A percentile compares a stretch with the other conserved stretches of the same genome.
These are phyloP conservation scores for Suillus alpinus DNA, from an alignment of 768 basidiomycete genomes.

Conservation along the genomic window DNA sequence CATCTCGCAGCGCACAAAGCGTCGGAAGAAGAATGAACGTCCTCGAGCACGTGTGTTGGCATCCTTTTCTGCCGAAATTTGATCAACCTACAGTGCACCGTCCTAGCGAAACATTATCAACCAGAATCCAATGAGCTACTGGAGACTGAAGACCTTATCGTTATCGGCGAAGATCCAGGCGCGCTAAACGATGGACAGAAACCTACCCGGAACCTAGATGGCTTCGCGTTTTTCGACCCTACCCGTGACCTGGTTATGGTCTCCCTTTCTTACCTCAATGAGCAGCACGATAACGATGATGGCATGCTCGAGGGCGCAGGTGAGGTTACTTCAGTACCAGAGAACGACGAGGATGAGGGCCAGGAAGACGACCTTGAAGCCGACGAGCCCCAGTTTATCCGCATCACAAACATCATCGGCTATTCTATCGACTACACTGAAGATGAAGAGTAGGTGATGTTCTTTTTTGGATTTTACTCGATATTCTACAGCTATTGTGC, in stretches of 20 bases:
- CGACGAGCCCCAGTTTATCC: slow-evolving; percentile 37
- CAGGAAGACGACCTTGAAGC: slow-evolving; percentile 49
- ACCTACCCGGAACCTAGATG: slow-evolving; percentile 54
- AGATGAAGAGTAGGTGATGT: slow-evolving; percentile 45
- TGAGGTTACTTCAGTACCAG: slow-evolving; percentile 42
- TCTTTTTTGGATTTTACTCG: background rate
- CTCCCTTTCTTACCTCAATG: slow-evolving; percentile 45
- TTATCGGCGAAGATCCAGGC: slow-evolving; percentile 42
- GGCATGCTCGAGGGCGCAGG: slow-evolving; percentile 56
- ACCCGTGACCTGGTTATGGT: slow-evolving; percentile 43
- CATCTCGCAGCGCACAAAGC: slow-evolving; percentile 20
- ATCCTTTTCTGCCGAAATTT: background rate
- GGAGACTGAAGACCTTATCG: slow-evolving; percentile 35
- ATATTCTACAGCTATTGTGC: slow-evolving; percentile 2
- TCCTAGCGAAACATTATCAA: slow-evolving; percentile 40
- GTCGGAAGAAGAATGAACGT: slow-evolving; percentile 23
- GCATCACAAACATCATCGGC: slow-evolving; percentile 44
- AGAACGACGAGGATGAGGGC: slow-evolving; percentile 60
- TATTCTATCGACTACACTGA: slow-evolving; percentile 52
- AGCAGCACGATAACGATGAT: slow-evolving; percentile 33
- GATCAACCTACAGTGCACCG: background rate
- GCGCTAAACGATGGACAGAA: slow-evolving; percentile 39
- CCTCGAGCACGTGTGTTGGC: slow-evolving; percentile 15
- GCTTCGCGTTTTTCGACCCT: slow-evolving; percentile 63
- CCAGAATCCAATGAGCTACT: slow-evolving; percentile 27